Conservation (phyloP, 1,284 basidiomycete species). For the Leccinum angustisporum region DNA sequence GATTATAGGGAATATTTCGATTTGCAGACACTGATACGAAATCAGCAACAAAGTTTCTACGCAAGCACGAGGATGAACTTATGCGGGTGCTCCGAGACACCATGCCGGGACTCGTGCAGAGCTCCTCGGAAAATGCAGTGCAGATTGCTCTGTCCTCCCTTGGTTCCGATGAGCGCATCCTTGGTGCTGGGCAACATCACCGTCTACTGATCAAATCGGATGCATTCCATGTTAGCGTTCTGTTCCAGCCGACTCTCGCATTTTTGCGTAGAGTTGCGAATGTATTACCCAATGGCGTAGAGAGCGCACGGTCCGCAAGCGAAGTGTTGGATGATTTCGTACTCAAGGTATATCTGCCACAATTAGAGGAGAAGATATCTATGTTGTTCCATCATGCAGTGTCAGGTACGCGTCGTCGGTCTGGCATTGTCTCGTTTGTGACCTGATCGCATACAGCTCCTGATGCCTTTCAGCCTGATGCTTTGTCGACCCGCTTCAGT, state of each 20-base stretch:
- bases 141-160: conserved; percentile 61
- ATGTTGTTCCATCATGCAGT: conserved; percentile 85
- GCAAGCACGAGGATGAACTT: conserved; percentile 82
- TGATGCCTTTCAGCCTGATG: conserved; percentile 83
- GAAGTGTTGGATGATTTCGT: conserved; percentile 93
- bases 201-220: conserved; percentile 86
- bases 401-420: conserved; percentile 52
- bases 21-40: conserved; percentile 88
- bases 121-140: conserved; percentile 57
- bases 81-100: conserved; percentile 84
- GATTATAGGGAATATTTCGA: conserved; percentile 76
- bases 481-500: conserved; percentile 60
- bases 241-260: conserved; percentile 91
- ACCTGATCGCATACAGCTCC: conserved; percentile 48
- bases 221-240: conserved; percentile 91
- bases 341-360: conserved; percentile 88
- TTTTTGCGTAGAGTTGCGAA: conserved; percentile 78
- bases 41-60: conserved; percentile 65
- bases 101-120: conserved; percentile 90
- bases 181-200: conserved; percentile 77
- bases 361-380: conserved; percentile 93
- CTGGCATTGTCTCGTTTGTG: not conserved
- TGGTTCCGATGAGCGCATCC: conserved; percentile 68
- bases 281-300: conserved; percentile 72
- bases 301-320: conserved; percentile 71